Evolutionary conservation across 2,329 filamentous ascomycete genomes (phyloP).

Genomic region (Diplocarpon mali): DNA sequence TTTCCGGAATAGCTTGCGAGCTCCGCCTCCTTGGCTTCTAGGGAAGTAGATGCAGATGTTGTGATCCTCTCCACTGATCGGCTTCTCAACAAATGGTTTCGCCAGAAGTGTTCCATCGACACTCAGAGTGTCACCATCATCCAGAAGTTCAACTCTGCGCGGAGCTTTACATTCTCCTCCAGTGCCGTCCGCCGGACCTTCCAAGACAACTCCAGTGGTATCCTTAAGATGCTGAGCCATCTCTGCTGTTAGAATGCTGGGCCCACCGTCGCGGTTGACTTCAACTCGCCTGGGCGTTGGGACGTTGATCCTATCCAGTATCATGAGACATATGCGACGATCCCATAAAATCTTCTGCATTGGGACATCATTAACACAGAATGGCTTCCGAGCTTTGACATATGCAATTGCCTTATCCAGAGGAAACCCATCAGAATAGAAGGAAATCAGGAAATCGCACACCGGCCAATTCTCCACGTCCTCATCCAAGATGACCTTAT

Average conservation of each 20-base stretch:
- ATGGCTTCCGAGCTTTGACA: conserved; percentile 83
- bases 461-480: conserved; percentile 93
- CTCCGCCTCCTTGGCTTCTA: conserved; percentile 74
- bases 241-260: conserved; percentile 64
- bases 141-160: conserved; percentile 69
- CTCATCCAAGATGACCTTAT: conserved; percentile 97
- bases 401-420: conserved; percentile 96
- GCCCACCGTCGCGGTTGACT: conserved; percentile 87
- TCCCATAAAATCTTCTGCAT: conserved; percentile 99
- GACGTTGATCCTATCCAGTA: conserved; percentile 81
- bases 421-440: conserved; percentile 96
- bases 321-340: conserved; percentile 73
- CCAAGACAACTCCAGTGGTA: conserved; percentile 65
- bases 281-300: conserved; percentile 82
- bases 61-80: conserved; percentile 95
- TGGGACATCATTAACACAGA: conserved; percentile 92
- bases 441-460: conserved; percentile 87
- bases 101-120: conserved; percentile 74
- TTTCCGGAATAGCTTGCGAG: conserved; percentile 86
- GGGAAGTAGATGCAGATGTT: conserved; percentile 98
- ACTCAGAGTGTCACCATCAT: conserved; percentile 76
- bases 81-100: conserved; percentile 97
- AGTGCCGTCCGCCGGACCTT: conserved; percentile 58
- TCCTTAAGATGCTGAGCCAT: conserved; percentile 71
- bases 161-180: conserved; percentile 41